Base-by-base conservation (phyloP, 345 rosid species). In the Euphorbia pulcherrima region DNA sequence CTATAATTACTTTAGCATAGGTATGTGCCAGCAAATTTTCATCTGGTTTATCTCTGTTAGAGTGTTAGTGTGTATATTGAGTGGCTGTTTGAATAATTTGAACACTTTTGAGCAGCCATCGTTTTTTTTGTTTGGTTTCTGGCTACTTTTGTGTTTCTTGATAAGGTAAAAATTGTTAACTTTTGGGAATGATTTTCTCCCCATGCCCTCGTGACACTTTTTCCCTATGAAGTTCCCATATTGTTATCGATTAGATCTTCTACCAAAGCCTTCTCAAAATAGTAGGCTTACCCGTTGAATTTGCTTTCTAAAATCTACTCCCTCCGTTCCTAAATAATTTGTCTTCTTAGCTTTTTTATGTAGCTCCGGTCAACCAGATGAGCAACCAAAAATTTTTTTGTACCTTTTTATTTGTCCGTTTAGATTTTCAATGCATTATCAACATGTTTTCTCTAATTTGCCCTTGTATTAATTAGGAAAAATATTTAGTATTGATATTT, bases 1-100 rank as follows among this genome's bases (percentile, higher is more conserved):
- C 68, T 92, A 92, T 74, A 95, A 90, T 78, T 95, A 95, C 79
- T 95, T 86, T 73, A 92, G 99, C 75, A 84, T 95, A 78, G 99
- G 97, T 91, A 81, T 71, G 67, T 23, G 21, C 16, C 60, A 60
- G 33, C 10, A 60, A 33, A 47, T 33, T 29, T 18, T 47, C 29
- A 41, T 12, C 12, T 28, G 4, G 3, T 44, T 29, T 40, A 21
- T 56, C 20, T 23, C 12, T 57, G 39, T 17, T 60, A n/a, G n/a
- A n/a, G n/a, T n/a, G n/a, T n/a, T n/a, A n/a, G n/a, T n/a, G n/a
- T n/a, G n/a, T n/a, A n/a, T 33, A 47, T 55, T 67, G 7, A 17
- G 37, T 37, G 35, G 33, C 14, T 61, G 33, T 47, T 48, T 30
- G 5, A 67, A 40, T 14, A 47, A 60, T 20, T 28, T 60, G 59